Conservation (phyloP, 495 filamentous ascomycete genomes). For the Apiosordaria backusii region DNA sequence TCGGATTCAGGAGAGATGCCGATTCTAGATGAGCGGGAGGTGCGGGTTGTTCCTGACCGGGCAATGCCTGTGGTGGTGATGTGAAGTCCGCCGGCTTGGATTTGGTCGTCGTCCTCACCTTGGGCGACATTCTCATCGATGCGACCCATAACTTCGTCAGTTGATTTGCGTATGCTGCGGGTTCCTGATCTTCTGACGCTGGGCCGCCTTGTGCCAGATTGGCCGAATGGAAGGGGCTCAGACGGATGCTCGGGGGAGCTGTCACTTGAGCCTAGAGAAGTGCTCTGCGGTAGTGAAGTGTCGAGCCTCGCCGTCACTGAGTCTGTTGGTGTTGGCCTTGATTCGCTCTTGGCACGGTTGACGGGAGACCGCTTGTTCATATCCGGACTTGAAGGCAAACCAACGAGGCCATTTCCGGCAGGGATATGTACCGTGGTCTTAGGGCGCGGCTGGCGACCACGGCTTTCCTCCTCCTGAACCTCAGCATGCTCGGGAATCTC, state of each 20-base stretch:
- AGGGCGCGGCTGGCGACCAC: neutral
- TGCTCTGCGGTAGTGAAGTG: neutral
- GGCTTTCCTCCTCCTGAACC: neutral
- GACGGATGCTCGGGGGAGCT: conserved; percentile 19
- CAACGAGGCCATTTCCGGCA: neutral
- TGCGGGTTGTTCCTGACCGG: neutral
- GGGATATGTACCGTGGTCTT: conserved; percentile 7
- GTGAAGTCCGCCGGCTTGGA: neutral
- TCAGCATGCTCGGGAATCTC: neutral
- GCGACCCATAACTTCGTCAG: conserved; percentile 22
- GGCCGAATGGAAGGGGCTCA: conserved; percentile 14
- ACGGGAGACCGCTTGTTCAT: conserved; percentile 19
- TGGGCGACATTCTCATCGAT: conserved; percentile 20
- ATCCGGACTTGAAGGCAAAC: conserved; percentile 25
- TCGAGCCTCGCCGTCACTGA: conserved; percentile 1
- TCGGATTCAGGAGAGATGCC: neutral
- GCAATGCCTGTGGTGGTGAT: neutral
- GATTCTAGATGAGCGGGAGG: neutral
- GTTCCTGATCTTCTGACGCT: conserved; percentile 7
- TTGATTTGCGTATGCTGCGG: conserved; percentile 12
- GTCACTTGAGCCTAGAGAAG: conserved; percentile 2
- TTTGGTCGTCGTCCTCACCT: conserved; percentile 10
- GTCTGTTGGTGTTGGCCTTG: neutral
- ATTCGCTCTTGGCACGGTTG: conserved; percentile 16
- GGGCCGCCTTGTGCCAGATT: no score